Base-by-base conservation (phyloP, 441 rosid species). In the Gossypium lobatum region DNA sequence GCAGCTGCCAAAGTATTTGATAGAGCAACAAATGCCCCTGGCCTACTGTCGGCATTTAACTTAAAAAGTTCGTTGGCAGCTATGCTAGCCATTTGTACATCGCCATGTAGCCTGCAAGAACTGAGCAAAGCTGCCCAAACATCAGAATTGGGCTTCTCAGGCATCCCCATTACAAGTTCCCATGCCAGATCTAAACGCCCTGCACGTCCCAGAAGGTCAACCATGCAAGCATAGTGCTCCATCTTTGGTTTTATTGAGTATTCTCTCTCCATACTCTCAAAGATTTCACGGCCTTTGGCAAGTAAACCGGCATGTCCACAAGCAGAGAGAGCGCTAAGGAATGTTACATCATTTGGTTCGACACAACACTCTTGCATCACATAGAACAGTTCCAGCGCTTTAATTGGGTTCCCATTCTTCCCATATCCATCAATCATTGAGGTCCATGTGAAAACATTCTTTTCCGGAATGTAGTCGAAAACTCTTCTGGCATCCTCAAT, bases 191-290 rank as follows among this genome's bases (percentile, higher is more conserved):
- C 48, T 62, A 90, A 82, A 64, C 85, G 85, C 74, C 96, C 96
- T 18, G 97, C 88, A 0, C 97, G 89, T 45, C 97, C 97, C 73
- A 92, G 79, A 63, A 93, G 85, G 81, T 93, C 97, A 66, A 92
- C 96, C 91, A 89, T 85, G 78, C 96, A 93, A 72, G 97, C 90
- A 80, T 92, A 92, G 76, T 93, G 98, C 83, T 90, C 93, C 97
- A 92, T 87, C 72, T 84, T 83, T 4, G 93, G 97, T 65, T 83
- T 89, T 83, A 90, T 42, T 1, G 68, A 81, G 73, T 87, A 88
- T 71, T 83, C 87, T 72, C 83, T 88, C 73, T 88, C 88, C 97
- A 93, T 92, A 69, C 93, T 88, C 48, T 84, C 78, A 64, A 93
- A 89, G 8, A 93, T 86, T 79, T 89, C 84, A 46, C 80, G 83